Evolutionary conservation across 345 rosid genomes (phyloP).

Genomic region (Isatis tinctoria): DNA sequence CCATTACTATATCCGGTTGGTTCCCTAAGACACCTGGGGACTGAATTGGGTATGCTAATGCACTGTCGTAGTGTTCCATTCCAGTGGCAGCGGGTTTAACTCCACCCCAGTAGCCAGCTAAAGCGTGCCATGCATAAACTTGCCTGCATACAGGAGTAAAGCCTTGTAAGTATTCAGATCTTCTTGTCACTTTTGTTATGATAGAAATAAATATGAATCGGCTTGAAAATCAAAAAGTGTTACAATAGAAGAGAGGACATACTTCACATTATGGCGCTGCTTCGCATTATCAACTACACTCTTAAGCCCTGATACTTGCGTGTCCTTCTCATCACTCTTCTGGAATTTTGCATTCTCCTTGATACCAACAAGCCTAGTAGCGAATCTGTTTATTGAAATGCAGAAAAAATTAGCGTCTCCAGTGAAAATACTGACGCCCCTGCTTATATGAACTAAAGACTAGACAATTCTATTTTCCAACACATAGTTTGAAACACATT

Average conservation of each 20-base stretch:
- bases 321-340: slow-evolving; percentile 46
- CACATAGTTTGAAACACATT: not conserved
- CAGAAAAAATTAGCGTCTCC: not conserved
- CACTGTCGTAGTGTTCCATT: slow-evolving; percentile 92
- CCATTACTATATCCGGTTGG: slow-evolving; percentile 94
- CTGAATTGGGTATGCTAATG: slow-evolving; percentile 81
- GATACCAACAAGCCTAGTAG: slow-evolving; percentile 85
- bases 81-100: slow-evolving; percentile 90
- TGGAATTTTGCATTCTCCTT: slow-evolving; percentile 84
- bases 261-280: slow-evolving; percentile 79
- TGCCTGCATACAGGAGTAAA: slow-evolving; percentile 35
- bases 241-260: slow-evolving; percentile 26
- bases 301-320: slow-evolving; percentile 58
- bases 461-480: not conserved
- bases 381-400: slow-evolving; percentile 55
- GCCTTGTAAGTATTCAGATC: not conserved
- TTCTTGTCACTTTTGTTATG: not conserved
- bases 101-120: slow-evolving; percentile 99
- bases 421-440: not conserved
- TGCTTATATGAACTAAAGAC: not conserved
- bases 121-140: slow-evolving; percentile 97
- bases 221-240: not conserved
- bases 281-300: slow-evolving; percentile 78
- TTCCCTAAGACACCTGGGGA: slow-evolving; percentile 88
- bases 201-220: not conserved